Base-by-base conservation (phyloP, 208 protist genomes). In the Leishmania braziliensis region DNA sequence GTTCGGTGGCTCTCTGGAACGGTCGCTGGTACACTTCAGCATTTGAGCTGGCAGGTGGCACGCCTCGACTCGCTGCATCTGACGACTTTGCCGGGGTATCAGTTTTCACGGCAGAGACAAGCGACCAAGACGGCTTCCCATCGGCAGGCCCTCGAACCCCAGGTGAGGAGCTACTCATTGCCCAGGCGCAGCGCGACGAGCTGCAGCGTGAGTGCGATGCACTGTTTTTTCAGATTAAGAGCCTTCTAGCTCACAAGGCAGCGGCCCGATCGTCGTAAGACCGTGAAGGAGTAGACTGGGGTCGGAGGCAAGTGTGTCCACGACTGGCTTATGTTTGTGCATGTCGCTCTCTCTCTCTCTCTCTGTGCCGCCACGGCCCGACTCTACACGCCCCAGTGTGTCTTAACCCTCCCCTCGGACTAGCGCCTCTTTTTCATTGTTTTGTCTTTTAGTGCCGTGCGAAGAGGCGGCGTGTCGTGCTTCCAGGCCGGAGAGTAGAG, bases 171-270 rank as follows among this genome's bases (percentile, higher is more conserved):
- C 63, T 91, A 51, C 86, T 75, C 5, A 60, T 74, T 66, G 88
- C 85, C 68, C 76, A 93, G 77, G 86, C 73, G 75, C 66, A 83
- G 43, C 82, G 87, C 36, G 78, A 83, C n/a, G 53, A 56, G 63
- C 65, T 95, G 81, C 89, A 94, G 83, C 84, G 81, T 60, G 86
- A 92, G 79, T 95, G 92, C 71, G 86, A 92, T 80, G 86, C 83
- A n/a, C 73, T 95, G 51, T 86, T 93, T 39, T 84, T 80, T 39
- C 66, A 79, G 65, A 71, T 95, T 26, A 89, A 86, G 58, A 46
- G 18, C 3, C 43, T 84, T 56, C 74, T 78, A 1, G 29, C 68
- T 0, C 63, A 26, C 20, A 81, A 86, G 60, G n/a, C 29, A 39
- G 18, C 63, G 14, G 14, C 9, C 33, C n/a, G 71, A 62, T 76